Percentiles rank a stretch among this genome's conserved stretches.
Conservation (phyloP, 306 rosid species). For the Quercus glauca region DNA sequence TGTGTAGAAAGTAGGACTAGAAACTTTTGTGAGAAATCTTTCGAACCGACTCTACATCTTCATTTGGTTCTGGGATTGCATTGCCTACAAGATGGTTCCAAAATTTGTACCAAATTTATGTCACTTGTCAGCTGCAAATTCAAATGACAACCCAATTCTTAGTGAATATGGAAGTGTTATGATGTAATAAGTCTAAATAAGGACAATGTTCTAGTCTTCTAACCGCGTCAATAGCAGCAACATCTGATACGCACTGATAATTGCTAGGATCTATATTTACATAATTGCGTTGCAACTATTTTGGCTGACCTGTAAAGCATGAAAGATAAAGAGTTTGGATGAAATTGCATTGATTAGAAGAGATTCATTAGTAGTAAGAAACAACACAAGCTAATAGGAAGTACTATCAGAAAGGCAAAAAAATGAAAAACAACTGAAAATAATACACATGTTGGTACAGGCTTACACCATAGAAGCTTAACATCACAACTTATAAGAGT, state of each 20-base stretch:
- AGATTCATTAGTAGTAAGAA: not conserved
- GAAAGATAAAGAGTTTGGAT: not conserved
- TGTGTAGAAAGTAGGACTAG: not conserved
- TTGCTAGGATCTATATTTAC: conserved; percentile 18
- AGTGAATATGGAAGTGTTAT: not conserved
- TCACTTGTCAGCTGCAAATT: conserved; percentile 16
- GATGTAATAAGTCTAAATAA: not conserved
- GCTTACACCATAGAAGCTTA: too few species aligned
- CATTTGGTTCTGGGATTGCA: conserved; percentile 3
- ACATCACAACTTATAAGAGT: too few species aligned
- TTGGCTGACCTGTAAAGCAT: conserved; percentile 14
- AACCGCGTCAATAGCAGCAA: conserved; percentile 14
- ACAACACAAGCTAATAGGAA: not conserved
- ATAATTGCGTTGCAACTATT: conserved; percentile 17
- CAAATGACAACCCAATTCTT: not conserved
- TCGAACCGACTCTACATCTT: not conserved
- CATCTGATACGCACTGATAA: conserved; percentile 4
- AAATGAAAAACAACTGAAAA: too few species aligned
- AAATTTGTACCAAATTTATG: conserved; percentile 14
- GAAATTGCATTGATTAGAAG: not conserved
- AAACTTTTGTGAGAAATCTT: conserved; percentile 14
- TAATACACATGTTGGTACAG: too few species aligned
- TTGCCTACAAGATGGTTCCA: conserved; percentile 21
- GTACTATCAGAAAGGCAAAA: not conserved
- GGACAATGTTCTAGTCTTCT: not conserved